Percentiles rank a stretch among this genome's conserved stretches.
Conservation (phyloP, 805 yeast species). For the Starmera dryadoides region DNA sequence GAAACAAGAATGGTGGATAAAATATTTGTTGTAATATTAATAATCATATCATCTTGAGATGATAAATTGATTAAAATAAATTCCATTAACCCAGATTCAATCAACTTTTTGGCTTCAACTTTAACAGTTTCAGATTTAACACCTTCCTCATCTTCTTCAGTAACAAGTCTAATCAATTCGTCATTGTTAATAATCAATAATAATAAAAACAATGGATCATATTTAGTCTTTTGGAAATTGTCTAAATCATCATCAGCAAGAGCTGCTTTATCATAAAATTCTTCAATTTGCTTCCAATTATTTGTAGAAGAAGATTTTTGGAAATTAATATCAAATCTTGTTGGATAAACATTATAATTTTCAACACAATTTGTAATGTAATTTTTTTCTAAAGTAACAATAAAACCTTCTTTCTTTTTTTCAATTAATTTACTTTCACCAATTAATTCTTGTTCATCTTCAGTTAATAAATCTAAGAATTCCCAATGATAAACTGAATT, state of each 20-base stretch:
- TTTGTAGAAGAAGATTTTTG: conserved; percentile 1
- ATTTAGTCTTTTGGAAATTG: conserved; percentile 17
- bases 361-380: conserved; percentile 42
- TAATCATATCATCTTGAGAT: conserved; percentile 20
- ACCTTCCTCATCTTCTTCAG: conserved; percentile 24
- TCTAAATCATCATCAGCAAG: conserved; percentile 10
- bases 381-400: conserved; percentile 42
- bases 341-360: conserved; percentile 21
- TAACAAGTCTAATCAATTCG: conserved; percentile 41
- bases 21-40: conserved; percentile 34
- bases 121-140: too few species aligned
- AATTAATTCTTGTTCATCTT: conserved; percentile 36
- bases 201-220: conserved; percentile 69
- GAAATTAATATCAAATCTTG: conserved; percentile 18
- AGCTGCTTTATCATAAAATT: conserved; percentile 20
- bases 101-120: conserved; percentile 47
- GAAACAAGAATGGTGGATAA: conserved; percentile 37
- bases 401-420: conserved; percentile 38
- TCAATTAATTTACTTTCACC: conserved; percentile 41
- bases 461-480: conserved; percentile 31
- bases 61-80: conserved; percentile 41
- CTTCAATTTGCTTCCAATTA: conserved; percentile 23
- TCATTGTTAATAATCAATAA: conserved; percentile 55
- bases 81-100: conserved; percentile 50
- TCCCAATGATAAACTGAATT: conserved; percentile 60